phyloP scores from a whole-genome alignment of 2,329 filamentous ascomycete species.

The Xylaria sp. region DNA sequence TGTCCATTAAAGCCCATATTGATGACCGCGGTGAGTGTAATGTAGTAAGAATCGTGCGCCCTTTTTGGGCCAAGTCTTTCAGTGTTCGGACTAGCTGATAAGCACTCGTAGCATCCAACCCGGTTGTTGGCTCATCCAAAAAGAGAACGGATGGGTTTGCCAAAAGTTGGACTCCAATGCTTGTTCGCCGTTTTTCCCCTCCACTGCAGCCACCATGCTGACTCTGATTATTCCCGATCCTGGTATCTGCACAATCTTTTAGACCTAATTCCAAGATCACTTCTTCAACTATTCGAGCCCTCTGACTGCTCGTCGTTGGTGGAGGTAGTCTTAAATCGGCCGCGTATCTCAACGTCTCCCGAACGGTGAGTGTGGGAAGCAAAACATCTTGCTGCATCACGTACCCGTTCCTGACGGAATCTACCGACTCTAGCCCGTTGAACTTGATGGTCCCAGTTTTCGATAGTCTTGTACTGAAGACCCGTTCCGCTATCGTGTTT shows the following conservation, averaged over 20 bases:
- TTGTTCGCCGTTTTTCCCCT: slow-evolving; percentile 80
- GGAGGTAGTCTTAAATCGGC: slow-evolving; percentile 76
- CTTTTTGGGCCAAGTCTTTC: slow-evolving; percentile 73
- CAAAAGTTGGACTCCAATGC: slow-evolving; percentile 81
- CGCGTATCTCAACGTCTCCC: slow-evolving; percentile 78
- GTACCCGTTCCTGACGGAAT: slow-evolving; percentile 70
- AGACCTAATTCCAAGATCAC: slow-evolving; percentile 79
- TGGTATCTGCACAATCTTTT: slow-evolving; percentile 80
- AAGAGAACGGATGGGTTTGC: slow-evolving; percentile 82
- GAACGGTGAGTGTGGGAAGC: slow-evolving; percentile 76
- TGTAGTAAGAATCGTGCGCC: slow-evolving; percentile 76
- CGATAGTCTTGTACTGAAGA: slow-evolving; percentile 63
- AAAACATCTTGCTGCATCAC: slow-evolving; percentile 82
- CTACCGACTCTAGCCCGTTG: slow-evolving; percentile 66
- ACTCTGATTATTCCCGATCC: slow-evolving; percentile 69
- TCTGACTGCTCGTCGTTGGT: slow-evolving; percentile 67
- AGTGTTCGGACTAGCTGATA: slow-evolving; percentile 77
- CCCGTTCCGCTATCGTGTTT: slow-evolving; percentile 76
- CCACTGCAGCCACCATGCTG: slow-evolving; percentile 80
- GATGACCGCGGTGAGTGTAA: slow-evolving; percentile 83
- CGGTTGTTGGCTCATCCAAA: slow-evolving; percentile 82
- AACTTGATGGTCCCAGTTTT: slow-evolving; percentile 68
- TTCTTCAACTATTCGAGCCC: slow-evolving; percentile 74
- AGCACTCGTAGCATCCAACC: slow-evolving; percentile 79
- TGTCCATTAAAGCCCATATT: slow-evolving; percentile 82